These are phyloP conservation scores for Cladosporium sp. DNA, from an alignment of 2,329 filamentous ascomycete genomes.

Conservation along the genomic window DNA sequence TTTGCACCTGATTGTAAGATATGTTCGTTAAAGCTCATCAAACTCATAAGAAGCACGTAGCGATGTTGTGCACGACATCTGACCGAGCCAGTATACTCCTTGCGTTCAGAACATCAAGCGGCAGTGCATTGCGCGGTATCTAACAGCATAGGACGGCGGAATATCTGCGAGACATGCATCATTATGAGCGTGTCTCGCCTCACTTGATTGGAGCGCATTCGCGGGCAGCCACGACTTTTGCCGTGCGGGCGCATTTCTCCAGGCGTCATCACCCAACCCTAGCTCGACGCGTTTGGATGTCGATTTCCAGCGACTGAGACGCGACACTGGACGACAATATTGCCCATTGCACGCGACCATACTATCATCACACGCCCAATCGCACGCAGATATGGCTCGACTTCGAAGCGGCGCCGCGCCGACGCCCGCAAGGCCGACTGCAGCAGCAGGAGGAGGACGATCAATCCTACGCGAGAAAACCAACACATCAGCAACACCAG, in stretches of 20 bases:
- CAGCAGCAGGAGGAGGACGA: conserved; percentile 1
- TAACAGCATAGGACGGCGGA: too few species aligned
- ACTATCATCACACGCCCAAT: background rate
- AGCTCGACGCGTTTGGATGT: background rate
- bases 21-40: too few species aligned
- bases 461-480: conserved; percentile 7
- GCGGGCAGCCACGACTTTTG: background rate
- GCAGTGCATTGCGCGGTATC: too few species aligned
- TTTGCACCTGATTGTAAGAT: too few species aligned
- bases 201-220: conserved; percentile 7
- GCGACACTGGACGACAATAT: background rate
- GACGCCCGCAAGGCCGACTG: background rate
- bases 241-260: conserved; percentile 1
- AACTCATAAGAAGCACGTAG: too few species aligned
- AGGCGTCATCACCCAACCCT: conserved; percentile 4
- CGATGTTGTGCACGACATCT: too few species aligned
- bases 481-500: conserved; percentile 10
- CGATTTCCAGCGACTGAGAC: background rate
- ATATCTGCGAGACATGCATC: background rate
- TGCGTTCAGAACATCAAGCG: too few species aligned
- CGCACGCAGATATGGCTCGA: conserved; percentile 4
- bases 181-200: background rate
- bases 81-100: too few species aligned
- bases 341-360: background rate
- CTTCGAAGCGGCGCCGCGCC: conserved; percentile 9